Base-by-base conservation (phyloP, 202 grass and related monocot species). In the Panicum hallii region DNA sequence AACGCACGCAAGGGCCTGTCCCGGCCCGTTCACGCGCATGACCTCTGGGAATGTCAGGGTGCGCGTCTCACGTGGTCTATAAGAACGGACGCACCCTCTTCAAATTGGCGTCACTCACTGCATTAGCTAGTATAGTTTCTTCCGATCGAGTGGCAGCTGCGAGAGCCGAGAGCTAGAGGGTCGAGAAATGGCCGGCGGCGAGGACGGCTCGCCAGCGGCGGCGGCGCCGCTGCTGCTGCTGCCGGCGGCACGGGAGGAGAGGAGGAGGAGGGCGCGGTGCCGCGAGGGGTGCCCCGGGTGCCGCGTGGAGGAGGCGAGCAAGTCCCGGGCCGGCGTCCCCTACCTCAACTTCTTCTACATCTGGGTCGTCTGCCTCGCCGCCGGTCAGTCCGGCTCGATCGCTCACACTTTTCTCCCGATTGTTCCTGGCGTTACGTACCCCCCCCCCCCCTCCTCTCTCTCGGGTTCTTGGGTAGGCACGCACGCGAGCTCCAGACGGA, bases 321-420 rank as follows among this genome's bases (percentile, higher is more conserved):
- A 88, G 68, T 34, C 41, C 47, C 74, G 19, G 2, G 8, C 68
- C 58, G 88, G 88, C 73, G 40, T 93, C 57, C 91, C 91, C 34
- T 93, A 88, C 85, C 85, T 70, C 74, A 79, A 88, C 32, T 93
- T 93, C 79, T 88, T 93, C 85, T 93, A 90, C 82, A 79, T 93
- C 5, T 93, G 85, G 85, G 42, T 90, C 47, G 82, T 93, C 82
- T 83, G 78, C 62, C 74, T 93, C 67, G 68, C 79, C 47, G 79
- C 85, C 14, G 14, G 91, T 90, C 48, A 86, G 56, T 62, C n/a
- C n/a, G n/a, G n/a, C n/a, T n/a, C n/a, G n/a, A n/a, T n/a, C n/a
- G n/a, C n/a, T n/a, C n/a, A n/a, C n/a, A n/a, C n/a, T n/a, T n/a
- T n/a, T n/a, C n/a, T n/a, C n/a, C n/a, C n/a, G n/a, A n/a, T n/a